These are phyloP conservation scores for Bruguiera sexangula DNA, from an alignment of 345 rosid species.

Conservation along the genomic window DNA sequence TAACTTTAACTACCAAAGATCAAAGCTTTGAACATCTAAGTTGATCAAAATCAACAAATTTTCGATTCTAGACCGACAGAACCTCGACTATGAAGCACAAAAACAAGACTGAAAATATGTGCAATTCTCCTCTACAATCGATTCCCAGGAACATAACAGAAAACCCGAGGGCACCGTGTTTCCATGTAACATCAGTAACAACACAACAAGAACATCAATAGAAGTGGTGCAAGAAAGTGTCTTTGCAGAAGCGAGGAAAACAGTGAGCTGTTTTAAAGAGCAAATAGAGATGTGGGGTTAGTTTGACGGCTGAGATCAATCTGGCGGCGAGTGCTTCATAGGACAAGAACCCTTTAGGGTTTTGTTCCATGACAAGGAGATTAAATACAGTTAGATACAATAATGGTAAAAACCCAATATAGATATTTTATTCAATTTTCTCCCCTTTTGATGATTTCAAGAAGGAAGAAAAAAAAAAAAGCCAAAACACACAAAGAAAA, in stretches of 20 bases:
- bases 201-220: neutral
- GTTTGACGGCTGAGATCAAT: slow-evolving; percentile 47
- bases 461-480: neutral
- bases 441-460: neutral
- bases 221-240: neutral
- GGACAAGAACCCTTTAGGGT: slow-evolving; percentile 85
- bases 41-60: neutral
- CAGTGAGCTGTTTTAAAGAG: slow-evolving; percentile 1
- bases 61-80: slow-evolving; percentile 21
- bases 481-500: neutral
- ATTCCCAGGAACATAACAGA: slow-evolving; percentile 14
- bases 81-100: slow-evolving; percentile 10
- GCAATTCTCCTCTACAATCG: neutral
- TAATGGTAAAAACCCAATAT: neutral
- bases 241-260: neutral
- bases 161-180: slow-evolving; percentile 13
- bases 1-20: slow-evolving; percentile 26
- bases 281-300: neutral
- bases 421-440: neutral
- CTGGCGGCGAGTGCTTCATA: slow-evolving; percentile 75
- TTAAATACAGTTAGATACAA: slow-evolving; percentile 28
- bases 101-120: slow-evolving; percentile 9
- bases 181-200: slow-evolving; percentile 10
- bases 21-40: slow-evolving; percentile 34
- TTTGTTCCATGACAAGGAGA: slow-evolving; percentile 40